phyloP scores from a whole-genome alignment of 495 filamentous ascomycete species.

The Penicillium diatomitis region DNA sequence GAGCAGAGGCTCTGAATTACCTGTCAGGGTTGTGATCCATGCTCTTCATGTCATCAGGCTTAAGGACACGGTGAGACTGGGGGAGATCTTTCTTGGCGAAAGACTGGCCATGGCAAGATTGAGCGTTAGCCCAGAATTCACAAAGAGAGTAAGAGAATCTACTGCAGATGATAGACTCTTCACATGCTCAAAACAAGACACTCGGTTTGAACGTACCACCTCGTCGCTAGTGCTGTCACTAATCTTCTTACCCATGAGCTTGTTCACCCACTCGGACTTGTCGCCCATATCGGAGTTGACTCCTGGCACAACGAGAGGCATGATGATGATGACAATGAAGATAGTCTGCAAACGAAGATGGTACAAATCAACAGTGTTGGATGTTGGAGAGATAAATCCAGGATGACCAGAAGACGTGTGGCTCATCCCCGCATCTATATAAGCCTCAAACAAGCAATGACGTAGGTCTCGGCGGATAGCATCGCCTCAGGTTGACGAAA shows the following conservation, averaged over 20 bases:
- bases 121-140: background rate
- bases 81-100: slow-evolving; percentile 73
- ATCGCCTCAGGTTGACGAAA: too few relatives aligned
- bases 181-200: too few relatives aligned
- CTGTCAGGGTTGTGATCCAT: slow-evolving; percentile 53
- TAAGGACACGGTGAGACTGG: slow-evolving; percentile 53
- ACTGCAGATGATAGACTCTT: background rate
- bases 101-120: slow-evolving; percentile 34
- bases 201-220: slow-evolving; percentile 27
- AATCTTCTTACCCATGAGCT: slow-evolving; percentile 69
- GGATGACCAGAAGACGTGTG: too few relatives aligned
- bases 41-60: slow-evolving; percentile 52
- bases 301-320: slow-evolving; percentile 79
- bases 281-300: slow-evolving; percentile 45
- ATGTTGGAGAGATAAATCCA: too few relatives aligned
- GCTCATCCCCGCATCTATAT: slow-evolving; percentile 5
- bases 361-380: too few relatives aligned
- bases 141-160: too few relatives aligned
- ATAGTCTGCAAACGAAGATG: background rate
- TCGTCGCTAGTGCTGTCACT: slow-evolving; percentile 38
- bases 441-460: slow-evolving; percentile 3
- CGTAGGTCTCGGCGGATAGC: slow-evolving; percentile 4
- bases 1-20: slow-evolving; percentile 25
- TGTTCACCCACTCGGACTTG: slow-evolving; percentile 59
- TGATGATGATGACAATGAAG: slow-evolving; percentile 29